phyloP scores from a whole-genome alignment of 257 asterid genomes.

The Solanum sparsipilum region DNA sequence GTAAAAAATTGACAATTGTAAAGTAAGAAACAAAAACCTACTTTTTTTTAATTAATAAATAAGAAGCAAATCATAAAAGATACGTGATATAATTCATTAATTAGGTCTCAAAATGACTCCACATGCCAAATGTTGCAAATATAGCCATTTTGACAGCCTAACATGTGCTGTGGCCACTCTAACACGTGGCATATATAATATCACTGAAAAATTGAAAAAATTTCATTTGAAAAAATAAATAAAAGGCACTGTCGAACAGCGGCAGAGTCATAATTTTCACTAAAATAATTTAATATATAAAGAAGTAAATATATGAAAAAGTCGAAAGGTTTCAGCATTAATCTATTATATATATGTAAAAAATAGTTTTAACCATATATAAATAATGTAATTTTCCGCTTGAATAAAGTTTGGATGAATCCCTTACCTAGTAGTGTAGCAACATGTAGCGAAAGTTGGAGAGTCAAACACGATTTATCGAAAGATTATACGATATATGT shows the following conservation, averaged over 20 bases:
- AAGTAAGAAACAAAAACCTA: neutral
- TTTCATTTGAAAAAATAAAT: neutral
- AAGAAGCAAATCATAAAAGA: conserved; percentile 26
- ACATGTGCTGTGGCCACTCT: neutral
- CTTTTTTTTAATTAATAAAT: neutral
- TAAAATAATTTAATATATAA: no score
- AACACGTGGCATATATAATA: neutral
- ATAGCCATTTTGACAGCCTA: neutral
- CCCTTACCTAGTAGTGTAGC: neutral
- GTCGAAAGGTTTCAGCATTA: fast-evolving
- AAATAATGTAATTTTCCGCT: no score
- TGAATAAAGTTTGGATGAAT: neutral
- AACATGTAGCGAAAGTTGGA: neutral
- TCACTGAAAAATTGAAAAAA: neutral
- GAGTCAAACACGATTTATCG: no score
- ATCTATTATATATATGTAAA: no score
- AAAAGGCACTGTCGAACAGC: fast-evolving
- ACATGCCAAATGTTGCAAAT: conserved; percentile 36
- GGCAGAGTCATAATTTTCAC: fast-evolving
- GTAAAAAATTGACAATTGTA: neutral
- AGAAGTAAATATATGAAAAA: neutral
- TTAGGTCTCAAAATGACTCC: conserved; percentile 13
- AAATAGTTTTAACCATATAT: no score
- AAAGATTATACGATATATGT: no score
- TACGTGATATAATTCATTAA: conserved; percentile 32